Conservation (phyloP, 495 filamentous ascomycete species). For the Corynascus novoguineensis region DNA sequence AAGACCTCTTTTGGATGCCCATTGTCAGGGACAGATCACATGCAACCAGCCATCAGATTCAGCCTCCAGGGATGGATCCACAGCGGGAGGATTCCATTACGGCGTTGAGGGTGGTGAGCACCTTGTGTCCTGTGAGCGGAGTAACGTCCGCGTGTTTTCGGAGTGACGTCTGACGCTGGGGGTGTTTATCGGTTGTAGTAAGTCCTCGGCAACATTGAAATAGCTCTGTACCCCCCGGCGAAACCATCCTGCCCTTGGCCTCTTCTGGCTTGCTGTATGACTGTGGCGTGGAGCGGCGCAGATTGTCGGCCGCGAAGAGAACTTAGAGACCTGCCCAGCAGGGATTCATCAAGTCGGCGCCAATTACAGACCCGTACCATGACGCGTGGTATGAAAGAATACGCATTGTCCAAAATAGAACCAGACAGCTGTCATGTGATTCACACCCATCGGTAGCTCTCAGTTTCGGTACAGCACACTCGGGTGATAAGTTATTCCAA, state of each 20-base stretch:
- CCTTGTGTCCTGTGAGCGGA: neutral
- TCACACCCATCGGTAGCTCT: neutral
- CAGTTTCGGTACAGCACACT: neutral
- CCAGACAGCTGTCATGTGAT: no score
- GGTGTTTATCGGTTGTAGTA: neutral
- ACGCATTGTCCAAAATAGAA: no score
- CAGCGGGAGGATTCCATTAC: neutral
- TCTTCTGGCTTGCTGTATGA: neutral
- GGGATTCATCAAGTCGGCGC: no score
- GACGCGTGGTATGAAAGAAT: no score
- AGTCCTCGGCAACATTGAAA: neutral
- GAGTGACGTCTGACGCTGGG: neutral
- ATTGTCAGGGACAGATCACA: neutral
- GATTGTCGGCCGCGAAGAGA: neutral
- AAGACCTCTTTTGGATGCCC: no score
- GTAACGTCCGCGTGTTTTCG: neutral
- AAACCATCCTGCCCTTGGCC: neutral
- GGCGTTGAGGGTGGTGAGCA: neutral
- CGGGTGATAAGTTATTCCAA: neutral
- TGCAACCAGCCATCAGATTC: neutral
- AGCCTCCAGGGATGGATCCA: neutral
- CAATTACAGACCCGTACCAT: no score
- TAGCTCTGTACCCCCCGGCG: neutral
- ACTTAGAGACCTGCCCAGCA: no score
- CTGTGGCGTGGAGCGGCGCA: neutral